These are phyloP conservation scores for Candida labiduridarum DNA, from an alignment of 1,139 yeast genomes.

Conservation along the genomic window DNA sequence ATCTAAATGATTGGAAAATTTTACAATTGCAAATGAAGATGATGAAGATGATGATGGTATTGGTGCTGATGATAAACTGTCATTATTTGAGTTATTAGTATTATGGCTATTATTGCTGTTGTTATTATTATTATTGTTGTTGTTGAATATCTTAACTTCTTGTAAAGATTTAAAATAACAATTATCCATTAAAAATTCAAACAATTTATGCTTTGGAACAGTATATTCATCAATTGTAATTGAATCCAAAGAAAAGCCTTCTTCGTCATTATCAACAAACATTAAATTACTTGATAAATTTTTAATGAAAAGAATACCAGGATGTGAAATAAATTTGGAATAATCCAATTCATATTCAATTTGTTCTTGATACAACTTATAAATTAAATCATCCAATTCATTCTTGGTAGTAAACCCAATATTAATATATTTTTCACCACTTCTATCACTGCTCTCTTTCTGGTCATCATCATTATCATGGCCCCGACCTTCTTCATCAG, in stretches of 20 bases:
- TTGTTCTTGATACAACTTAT: conserved; percentile 11
- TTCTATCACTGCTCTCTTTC: no score
- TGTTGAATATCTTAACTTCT: conserved; percentile 33
- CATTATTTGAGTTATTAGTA: conserved; percentile 11
- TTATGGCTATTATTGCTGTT: background rate
- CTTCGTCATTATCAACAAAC: no score
- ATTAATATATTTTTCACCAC: conserved; percentile 9
- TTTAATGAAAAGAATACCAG: conserved; percentile 64
- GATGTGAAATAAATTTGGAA: conserved; percentile 57
- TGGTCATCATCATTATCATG: background rate
- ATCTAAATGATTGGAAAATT: conserved; percentile 40
- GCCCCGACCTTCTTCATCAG: background rate
- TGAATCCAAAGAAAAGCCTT: conserved; percentile 4
- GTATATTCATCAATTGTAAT: conserved; percentile 9
- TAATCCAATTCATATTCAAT: conserved; percentile 23
- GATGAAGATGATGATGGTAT: background rate
- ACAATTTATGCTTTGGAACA: conserved; percentile 19
- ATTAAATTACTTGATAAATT: conserved; percentile 31
- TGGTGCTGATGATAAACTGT: background rate
- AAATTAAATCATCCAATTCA: conserved; percentile 15
- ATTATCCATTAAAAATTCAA: conserved; percentile 26
- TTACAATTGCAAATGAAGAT: conserved; percentile 35
- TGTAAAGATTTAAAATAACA: conserved; percentile 29
- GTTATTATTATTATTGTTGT: conserved; percentile 6
- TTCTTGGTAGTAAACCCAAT: conserved; percentile 12